Evolutionary conservation across 1,139 yeast genomes (phyloP).

Genomic region (Nakaseomyces uthaithaninus): DNA sequence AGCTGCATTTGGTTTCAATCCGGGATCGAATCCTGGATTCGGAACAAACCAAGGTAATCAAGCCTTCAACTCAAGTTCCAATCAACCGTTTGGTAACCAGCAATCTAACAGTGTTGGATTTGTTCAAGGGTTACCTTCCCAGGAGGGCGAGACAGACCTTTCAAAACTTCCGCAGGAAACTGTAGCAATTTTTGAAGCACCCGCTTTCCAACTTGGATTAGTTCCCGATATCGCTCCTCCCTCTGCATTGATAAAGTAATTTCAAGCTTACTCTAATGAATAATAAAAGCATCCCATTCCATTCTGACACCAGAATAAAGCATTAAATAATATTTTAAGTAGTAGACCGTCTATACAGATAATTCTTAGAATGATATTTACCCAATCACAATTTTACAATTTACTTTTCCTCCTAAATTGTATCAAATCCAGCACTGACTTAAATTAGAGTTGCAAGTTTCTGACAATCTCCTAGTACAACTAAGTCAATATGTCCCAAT

Average conservation of each 20-base stretch:
- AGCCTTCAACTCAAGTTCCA: background rate
- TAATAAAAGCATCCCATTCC: too few relatives aligned
- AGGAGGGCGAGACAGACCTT: slow-evolving; percentile 16
- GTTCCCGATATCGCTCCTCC: slow-evolving; percentile 85
- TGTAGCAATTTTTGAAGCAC: slow-evolving; percentile 43
- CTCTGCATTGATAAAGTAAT: slow-evolving; percentile 14
- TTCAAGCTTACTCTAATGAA: too few relatives aligned
- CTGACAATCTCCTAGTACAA: slow-evolving; percentile 57
- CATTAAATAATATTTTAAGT: too few relatives aligned
- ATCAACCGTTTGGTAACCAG: background rate
- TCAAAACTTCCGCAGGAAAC: slow-evolving; percentile 40
- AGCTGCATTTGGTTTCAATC: slow-evolving; percentile 9
- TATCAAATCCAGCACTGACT: too few relatives aligned
- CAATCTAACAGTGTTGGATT: slow-evolving; percentile 11
- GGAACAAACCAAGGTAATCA: slow-evolving; percentile 1
- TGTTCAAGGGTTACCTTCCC: slow-evolving; percentile 30
- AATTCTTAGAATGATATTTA: too few relatives aligned
- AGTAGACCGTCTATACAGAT: too few relatives aligned
- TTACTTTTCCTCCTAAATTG: too few relatives aligned
- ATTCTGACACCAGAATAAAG: too few relatives aligned
- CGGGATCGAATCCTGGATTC: slow-evolving; percentile 3
- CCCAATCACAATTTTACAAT: too few relatives aligned
- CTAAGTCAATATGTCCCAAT: slow-evolving; percentile 46
- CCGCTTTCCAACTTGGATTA: slow-evolving; percentile 49
- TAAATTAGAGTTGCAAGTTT: slow-evolving; percentile 25